These are phyloP conservation scores for Mortierella alpina DNA, from an alignment of 192 early-diverging fungal genomes.

Conservation along the genomic window DNA sequence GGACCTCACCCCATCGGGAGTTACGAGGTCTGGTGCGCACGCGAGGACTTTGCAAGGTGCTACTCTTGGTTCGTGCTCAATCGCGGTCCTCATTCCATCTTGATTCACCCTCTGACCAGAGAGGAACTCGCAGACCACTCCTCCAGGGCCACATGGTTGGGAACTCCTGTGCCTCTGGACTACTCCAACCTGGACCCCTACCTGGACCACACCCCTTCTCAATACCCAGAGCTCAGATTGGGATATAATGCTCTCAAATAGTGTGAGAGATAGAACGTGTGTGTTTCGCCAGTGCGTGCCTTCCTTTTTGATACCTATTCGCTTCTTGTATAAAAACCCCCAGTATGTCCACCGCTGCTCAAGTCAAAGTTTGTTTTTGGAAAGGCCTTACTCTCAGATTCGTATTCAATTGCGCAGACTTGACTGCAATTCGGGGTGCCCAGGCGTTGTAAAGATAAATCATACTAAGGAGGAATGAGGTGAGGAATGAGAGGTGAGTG, in stretches of 20 bases:
- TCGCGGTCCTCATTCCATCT: slow-evolving; percentile 59
- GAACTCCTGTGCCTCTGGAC: slow-evolving; percentile 64
- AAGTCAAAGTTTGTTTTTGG: not conserved
- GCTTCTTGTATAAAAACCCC: not conserved
- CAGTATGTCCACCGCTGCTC: not conserved
- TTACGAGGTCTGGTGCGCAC: slow-evolving; percentile 75
- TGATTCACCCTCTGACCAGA: slow-evolving; percentile 73
- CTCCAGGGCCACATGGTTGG: slow-evolving; percentile 67
- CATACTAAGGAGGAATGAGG: too few species aligned
- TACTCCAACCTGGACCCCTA: slow-evolving; percentile 31
- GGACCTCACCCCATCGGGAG: slow-evolving; percentile 73
- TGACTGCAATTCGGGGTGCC: too few species aligned
- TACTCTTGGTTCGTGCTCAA: slow-evolving; percentile 67
- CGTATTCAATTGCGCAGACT: too few species aligned
- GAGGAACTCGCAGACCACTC: slow-evolving; percentile 67
- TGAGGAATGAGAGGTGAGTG: too few species aligned
- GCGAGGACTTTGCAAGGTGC: slow-evolving; percentile 66
- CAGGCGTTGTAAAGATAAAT: too few species aligned
- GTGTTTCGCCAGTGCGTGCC: not conserved
- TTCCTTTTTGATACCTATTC: not conserved
- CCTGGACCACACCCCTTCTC: slow-evolving; percentile 59
- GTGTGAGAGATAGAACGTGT: not conserved
- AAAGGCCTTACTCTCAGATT: too few species aligned
- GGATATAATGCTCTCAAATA: slow-evolving; percentile 62
- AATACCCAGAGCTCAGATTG: slow-evolving; percentile 72